phyloP scores from a whole-genome alignment of 2,329 filamentous ascomycete genomes.

The Incumbomyces lentus region DNA sequence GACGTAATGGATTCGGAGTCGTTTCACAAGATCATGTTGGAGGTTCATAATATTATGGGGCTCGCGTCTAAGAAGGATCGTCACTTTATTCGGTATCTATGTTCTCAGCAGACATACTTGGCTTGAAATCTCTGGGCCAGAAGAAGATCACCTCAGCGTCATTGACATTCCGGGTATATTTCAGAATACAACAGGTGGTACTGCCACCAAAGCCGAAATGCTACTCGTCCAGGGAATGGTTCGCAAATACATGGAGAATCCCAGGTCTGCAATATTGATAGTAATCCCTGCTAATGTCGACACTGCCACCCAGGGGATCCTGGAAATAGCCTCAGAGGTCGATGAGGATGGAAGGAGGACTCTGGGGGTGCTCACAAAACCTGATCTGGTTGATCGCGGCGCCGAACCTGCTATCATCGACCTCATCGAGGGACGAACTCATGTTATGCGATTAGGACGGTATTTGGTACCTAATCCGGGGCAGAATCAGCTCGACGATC shows the following conservation, averaged over 20 bases:
- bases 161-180: constrained; percentile 54
- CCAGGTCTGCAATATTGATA: constrained; percentile 49
- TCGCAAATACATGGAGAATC: constrained; percentile 43
- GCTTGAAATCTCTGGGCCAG: constrained; percentile 49
- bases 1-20: constrained; percentile 26
- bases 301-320: constrained; percentile 48
- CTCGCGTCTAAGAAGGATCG: constrained; percentile 26
- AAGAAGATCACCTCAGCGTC: constrained; percentile 50
- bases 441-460: constrained; percentile 24
- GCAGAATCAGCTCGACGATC: constrained; percentile 21
- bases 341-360: constrained; percentile 26
- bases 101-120: constrained; percentile 43
- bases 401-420: constrained; percentile 23
- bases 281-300: constrained; percentile 43
- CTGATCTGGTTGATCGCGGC: constrained; percentile 24
- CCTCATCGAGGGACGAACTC: constrained; percentile 20
- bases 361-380: constrained; percentile 31
- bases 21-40: constrained; percentile 33
- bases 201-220: constrained; percentile 32
- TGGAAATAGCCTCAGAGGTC: constrained; percentile 34
- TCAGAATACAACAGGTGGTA: constrained; percentile 44
- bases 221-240: constrained; percentile 31
- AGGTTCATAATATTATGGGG: constrained; percentile 44
- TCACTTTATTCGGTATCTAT: constrained; percentile 10
- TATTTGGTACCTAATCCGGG: constrained; percentile 26